Evolutionary conservation across 2,329 filamentous ascomycete genomes (phyloP).

Genomic region (Dothiorella sarmentorum): DNA sequence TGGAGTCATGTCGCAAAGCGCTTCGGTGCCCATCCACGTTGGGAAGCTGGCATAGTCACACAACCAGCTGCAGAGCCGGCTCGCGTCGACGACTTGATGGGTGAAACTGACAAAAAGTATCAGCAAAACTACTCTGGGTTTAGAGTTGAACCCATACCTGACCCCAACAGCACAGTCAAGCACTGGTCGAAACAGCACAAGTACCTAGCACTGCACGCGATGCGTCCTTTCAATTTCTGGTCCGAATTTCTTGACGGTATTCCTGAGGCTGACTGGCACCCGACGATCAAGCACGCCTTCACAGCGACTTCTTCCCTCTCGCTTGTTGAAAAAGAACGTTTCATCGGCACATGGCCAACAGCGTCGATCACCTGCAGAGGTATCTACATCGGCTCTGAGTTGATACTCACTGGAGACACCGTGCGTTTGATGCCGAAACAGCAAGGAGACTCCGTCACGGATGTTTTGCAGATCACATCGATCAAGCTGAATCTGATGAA

Average conservation of each 20-base stretch:
- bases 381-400: conserved; percentile 56
- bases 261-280: conserved; percentile 45
- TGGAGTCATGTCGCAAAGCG: conserved; percentile 18
- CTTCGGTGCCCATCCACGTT: conserved; percentile 43
- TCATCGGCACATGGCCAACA: conserved; percentile 54
- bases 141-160: conserved; percentile 55
- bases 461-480: conserved; percentile 53
- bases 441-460: conserved; percentile 36
- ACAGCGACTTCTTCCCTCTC: conserved; percentile 53
- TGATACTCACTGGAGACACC: conserved; percentile 52
- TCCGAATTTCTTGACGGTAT: conserved; percentile 46
- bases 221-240: conserved; percentile 56
- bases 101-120: conserved; percentile 37
- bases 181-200: conserved; percentile 51
- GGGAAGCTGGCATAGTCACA: conserved; percentile 57
- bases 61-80: conserved; percentile 47
- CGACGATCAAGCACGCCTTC: conserved; percentile 54
- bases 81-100: conserved; percentile 46
- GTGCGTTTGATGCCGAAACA: conserved; percentile 46
- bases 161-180: conserved; percentile 51
- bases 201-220: conserved; percentile 53
- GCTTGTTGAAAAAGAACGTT: conserved; percentile 50
- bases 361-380: conserved; percentile 52
- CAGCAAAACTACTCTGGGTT: conserved; percentile 53
- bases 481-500: conserved; percentile 51